Base-by-base conservation (phyloP, 768 basidiomycete species). In the Mycena sanguinolenta region DNA sequence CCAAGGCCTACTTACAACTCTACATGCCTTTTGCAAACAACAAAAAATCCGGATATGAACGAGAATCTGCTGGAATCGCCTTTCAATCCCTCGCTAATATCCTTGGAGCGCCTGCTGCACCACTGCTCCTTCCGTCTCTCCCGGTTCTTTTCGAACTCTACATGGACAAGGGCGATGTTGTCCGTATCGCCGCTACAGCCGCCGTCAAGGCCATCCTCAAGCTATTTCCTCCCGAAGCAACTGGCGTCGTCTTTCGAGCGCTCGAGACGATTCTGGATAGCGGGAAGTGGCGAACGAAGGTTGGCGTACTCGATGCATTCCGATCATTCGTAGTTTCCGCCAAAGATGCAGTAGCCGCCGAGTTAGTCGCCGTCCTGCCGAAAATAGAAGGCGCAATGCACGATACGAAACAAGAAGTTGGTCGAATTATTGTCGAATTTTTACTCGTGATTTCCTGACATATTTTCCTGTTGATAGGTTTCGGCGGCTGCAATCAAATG, bases 271-370 rank as follows among this genome's bases (percentile, higher is more conserved):
- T 97, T 70, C 79, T 98, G 27, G 92, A 95, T 64, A 87, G 86
- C 58, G 95, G 95, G 54, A 97, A 98, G 82, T 99, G 97, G 97
- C 89, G 92, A 73, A 90, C 92, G 67, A 98, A 98, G 85, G 92
- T 98, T n/a, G 96, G 94, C 19, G 95, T 91, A 9, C 83, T 99
- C 36, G 96, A 98, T 74, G 90, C 95, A 3, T 88, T 98, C 78
- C 95, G 91, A 78, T 82, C 79, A 52, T 91, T 96, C 72, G 92
- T 92, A 34, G 84, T 84, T 50, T 84, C 88, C 19, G 92, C 93
- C 60, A 87, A 87, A 70, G 92, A 92, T 63, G 85, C 87, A 50
- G 93, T 98, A 58, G 96, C 95, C n/a, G 87, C 89, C 36, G 91
- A 97, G 77, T 84, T 99, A 42, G 96, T 90, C 19, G 83, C 84